Percentiles rank a stretch among this genome's conserved stretches.
phyloP scores from a whole-genome alignment of 2,329 filamentous ascomycete genomes.

The Penicillium concentricum region DNA sequence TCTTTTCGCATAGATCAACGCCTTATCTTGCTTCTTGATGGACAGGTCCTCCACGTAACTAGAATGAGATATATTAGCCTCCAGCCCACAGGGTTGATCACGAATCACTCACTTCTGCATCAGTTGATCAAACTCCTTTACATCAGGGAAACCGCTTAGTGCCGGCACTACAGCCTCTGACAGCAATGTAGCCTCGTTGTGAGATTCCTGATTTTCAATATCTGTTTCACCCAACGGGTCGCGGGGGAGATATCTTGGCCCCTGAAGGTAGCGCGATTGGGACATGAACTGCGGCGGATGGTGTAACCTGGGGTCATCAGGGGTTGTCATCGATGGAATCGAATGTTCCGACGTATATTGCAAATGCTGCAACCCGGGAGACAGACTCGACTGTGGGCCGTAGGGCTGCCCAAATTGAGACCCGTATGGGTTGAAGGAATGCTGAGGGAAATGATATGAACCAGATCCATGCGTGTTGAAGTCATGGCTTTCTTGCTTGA shows the following conservation, averaged over 20 bases:
- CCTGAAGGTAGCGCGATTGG: constrained; percentile 33
- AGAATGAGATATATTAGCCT: neutral
- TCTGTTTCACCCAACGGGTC: constrained; percentile 38
- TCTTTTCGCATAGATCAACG: constrained; percentile 49
- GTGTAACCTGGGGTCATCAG: constrained; percentile 35
- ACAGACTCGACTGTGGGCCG: constrained; percentile 33
- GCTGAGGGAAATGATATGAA: constrained; percentile 35
- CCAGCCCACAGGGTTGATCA: neutral
- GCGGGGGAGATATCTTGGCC: constrained; percentile 35
- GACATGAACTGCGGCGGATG: constrained; percentile 35
- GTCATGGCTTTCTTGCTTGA: constrained; percentile 32
- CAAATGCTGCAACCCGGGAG: constrained; percentile 32
- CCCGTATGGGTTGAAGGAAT: constrained; percentile 39
- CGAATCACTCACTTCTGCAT: constrained; percentile 43
- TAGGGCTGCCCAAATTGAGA: constrained; percentile 38
- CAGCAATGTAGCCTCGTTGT: constrained; percentile 43
- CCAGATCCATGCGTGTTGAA: constrained; percentile 30
- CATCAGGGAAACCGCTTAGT: constrained; percentile 46
- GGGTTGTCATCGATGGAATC: constrained; percentile 31
- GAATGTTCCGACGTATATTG: constrained; percentile 35
- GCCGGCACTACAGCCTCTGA: constrained; percentile 47
- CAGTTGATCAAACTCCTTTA: constrained; percentile 47
- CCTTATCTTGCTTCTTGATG: constrained; percentile 53
- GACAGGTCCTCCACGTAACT: constrained; percentile 53
- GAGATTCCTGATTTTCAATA: constrained; percentile 47